These are phyloP conservation scores for Sclerospora graminicola DNA, from an alignment of 352 stramenopile genomes.

Conservation along the genomic window DNA sequence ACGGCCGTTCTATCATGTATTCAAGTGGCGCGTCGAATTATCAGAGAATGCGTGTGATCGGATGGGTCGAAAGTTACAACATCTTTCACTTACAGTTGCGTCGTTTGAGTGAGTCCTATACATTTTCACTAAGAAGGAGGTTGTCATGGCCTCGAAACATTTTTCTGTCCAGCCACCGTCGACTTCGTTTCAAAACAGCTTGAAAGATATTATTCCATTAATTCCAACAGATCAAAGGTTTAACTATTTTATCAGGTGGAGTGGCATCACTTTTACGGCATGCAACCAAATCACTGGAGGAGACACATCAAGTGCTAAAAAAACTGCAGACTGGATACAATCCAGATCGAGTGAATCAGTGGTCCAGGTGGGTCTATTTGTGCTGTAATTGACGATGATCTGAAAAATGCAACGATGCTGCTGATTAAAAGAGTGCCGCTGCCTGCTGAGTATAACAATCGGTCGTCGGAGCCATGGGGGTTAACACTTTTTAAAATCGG, in stretches of 20 bases:
- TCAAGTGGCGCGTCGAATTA: constrained; percentile 74
- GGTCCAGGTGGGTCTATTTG: constrained; percentile 56
- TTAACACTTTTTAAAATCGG: constrained; percentile 81
- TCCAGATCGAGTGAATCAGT: constrained; percentile 73
- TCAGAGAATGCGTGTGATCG: constrained; percentile 75
- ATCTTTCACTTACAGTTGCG: constrained; percentile 77
- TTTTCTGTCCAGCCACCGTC: constrained; percentile 39
- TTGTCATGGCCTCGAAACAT: constrained; percentile 69
- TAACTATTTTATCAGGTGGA: constrained; percentile 72
- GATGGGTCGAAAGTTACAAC: constrained; percentile 75
- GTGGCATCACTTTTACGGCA: constrained; percentile 70
- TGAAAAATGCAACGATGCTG: constrained; percentile 76
- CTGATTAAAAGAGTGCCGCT: constrained; percentile 74
- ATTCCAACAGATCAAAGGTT: constrained; percentile 74
- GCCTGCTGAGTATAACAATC: constrained; percentile 75
- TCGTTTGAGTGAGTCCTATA: constrained; percentile 80
- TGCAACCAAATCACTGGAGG: constrained; percentile 72
- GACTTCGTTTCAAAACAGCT: constrained; percentile 69
- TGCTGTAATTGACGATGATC: constrained; percentile 69
- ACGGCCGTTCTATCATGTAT: constrained; percentile 71
- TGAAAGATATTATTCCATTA: constrained; percentile 84
- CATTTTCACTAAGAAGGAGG: constrained; percentile 85
- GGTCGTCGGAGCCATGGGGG: constrained; percentile 64
- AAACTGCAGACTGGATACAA: constrained; percentile 78
- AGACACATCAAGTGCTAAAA: constrained; percentile 70